These are phyloP conservation scores for Malus hybrid DNA, from an alignment of 331 rosid genomes.

Conservation along the genomic window DNA sequence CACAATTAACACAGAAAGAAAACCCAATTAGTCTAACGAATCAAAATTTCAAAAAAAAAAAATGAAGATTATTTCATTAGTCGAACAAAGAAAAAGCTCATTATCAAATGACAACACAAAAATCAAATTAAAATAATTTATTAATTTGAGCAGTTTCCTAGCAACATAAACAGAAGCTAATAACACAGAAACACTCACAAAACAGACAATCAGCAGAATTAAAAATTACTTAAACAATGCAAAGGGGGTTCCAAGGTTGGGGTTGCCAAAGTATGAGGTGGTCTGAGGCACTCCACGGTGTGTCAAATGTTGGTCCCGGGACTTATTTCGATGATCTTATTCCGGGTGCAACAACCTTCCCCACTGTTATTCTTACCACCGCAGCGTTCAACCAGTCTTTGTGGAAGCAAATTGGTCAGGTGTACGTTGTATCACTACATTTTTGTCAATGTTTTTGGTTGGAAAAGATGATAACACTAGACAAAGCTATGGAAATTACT, in stretches of 20 bases:
- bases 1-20: neutral
- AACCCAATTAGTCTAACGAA: neutral
- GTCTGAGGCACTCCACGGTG: constrained; percentile 4
- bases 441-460: too few species aligned
- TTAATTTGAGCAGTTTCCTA: too few species aligned
- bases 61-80: neutral
- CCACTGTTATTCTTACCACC: constrained; percentile 7
- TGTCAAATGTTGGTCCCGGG: constrained; percentile 2
- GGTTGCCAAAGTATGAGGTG: constrained; percentile 11
- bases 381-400: constrained; percentile 4
- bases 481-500: too few species aligned
- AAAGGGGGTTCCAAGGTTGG: neutral
- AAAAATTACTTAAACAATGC: neutral
- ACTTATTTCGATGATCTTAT: neutral
- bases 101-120: neutral
- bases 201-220: neutral
- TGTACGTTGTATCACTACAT: neutral
- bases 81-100: neutral
- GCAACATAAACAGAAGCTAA: too few species aligned
- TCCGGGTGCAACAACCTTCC: constrained; percentile 14
- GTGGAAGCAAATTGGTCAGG: constrained; percentile 13
- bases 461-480: too few species aligned
- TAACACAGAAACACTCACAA: too few species aligned
- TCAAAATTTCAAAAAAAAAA: neutral
- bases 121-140: neutral